Conservation (phyloP, 352 stramenopile genomes). For the Globisporangium heterothallicum region DNA sequence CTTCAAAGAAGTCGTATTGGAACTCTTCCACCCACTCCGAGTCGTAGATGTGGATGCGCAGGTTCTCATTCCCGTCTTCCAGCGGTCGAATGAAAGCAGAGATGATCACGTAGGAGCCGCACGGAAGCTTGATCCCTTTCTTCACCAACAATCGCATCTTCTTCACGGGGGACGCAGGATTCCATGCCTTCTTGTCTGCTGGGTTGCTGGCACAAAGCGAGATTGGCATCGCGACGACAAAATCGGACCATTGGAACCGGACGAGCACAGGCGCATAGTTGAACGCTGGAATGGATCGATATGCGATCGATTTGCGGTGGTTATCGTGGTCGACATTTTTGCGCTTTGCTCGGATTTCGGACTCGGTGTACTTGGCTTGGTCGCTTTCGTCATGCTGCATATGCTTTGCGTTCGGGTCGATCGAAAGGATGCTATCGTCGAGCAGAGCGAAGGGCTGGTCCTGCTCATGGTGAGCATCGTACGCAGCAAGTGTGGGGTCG, state of each 20-base stretch:
- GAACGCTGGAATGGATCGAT: constrained; percentile 55
- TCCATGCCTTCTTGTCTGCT: constrained; percentile 9
- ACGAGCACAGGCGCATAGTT: constrained; percentile 60
- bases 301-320: constrained; percentile 51
- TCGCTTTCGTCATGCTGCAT: constrained; percentile 48
- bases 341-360: constrained; percentile 47
- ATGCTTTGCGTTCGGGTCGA: constrained; percentile 39
- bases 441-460: constrained; percentile 39
- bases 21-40: constrained; percentile 67
- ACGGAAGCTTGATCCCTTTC: constrained; percentile 50
- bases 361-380: constrained; percentile 15
- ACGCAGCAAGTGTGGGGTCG: constrained; percentile 46
- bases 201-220: constrained; percentile 7
- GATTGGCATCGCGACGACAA: constrained; percentile 57
- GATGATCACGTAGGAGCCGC: constrained; percentile 58
- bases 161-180: constrained; percentile 35
- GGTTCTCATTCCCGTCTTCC: constrained; percentile 66
- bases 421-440: constrained; percentile 46
- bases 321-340: constrained; percentile 61
- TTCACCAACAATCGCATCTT: constrained; percentile 55
- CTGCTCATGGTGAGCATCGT: constrained; percentile 52
- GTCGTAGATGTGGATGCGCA: constrained; percentile 71
- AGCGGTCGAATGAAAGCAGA: constrained; percentile 63
- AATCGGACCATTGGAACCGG: constrained; percentile 73
- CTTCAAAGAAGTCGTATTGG: constrained; percentile 70